Evolutionary conservation across 2,329 filamentous ascomycete species (phyloP).

Genomic region (Talaromyces sp.): DNA sequence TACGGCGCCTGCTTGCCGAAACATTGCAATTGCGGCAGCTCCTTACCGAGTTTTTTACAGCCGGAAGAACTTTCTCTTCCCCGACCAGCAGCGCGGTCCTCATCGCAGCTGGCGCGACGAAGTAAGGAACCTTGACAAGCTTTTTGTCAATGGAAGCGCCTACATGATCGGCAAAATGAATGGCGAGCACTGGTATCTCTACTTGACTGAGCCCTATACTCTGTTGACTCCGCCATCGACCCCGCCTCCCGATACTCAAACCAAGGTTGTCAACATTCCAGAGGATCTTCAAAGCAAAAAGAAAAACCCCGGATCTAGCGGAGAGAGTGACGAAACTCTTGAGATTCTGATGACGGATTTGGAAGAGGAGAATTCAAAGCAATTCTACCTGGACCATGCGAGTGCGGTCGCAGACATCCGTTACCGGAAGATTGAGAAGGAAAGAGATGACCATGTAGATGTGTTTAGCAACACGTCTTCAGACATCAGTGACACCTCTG

Average conservation of each 20-base stretch:
- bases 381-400: slow-evolving; percentile 73
- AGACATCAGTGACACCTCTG: slow-evolving; percentile 56
- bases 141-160: slow-evolving; percentile 87
- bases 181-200: slow-evolving; percentile 98
- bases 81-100: slow-evolving; percentile 86
- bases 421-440: slow-evolving; percentile 67
- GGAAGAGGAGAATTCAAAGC: slow-evolving; percentile 61
- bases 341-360: slow-evolving; percentile 67
- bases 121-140: slow-evolving; percentile 84
- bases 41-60: slow-evolving; percentile 98
- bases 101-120: slow-evolving; percentile 98
- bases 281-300: slow-evolving; percentile 19
- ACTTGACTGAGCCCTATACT: slow-evolving; percentile 83
- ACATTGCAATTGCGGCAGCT: slow-evolving; percentile 71
- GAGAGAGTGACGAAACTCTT: slow-evolving; percentile 48
- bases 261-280: slow-evolving; percentile 56
- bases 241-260: slow-evolving; percentile 56
- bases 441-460: slow-evolving; percentile 56
- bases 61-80: slow-evolving; percentile 96
- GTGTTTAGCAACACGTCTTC: slow-evolving; percentile 74
- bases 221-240: slow-evolving; percentile 77
- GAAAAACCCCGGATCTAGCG: slow-evolving; percentile 20
- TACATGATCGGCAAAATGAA: slow-evolving; percentile 99
- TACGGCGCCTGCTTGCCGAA: slow-evolving; percentile 61
- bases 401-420: slow-evolving; percentile 83